Percentiles rank a stretch among this genome's conserved stretches.
phyloP scores from a whole-genome alignment of 2,329 filamentous ascomycete species.

The Colletotrichum sojae region DNA sequence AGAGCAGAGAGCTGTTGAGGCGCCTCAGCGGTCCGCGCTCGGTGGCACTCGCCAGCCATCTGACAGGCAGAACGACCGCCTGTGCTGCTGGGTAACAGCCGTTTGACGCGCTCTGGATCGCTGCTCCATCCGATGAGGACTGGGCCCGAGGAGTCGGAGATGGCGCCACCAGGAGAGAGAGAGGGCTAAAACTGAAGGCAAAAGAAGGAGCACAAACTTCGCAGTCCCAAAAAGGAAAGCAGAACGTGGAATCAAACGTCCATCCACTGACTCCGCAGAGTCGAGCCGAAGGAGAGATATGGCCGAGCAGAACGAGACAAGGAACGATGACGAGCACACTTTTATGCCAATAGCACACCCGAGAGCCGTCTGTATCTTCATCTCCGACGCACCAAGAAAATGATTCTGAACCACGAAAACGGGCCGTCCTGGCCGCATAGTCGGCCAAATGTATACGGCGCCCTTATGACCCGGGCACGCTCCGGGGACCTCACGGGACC shows the following conservation, averaged over 20 bases:
- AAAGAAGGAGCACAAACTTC: conserved; percentile 8
- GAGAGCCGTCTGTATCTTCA: not conserved
- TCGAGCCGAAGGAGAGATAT: not conserved
- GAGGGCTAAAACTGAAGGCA: conserved; percentile 7
- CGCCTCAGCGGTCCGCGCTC: conserved; percentile 22
- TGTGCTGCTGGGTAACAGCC: not conserved
- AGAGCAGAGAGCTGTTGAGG: not conserved
- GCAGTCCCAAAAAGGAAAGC: conserved; percentile 21
- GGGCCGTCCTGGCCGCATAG: not conserved
- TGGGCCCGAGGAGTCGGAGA: conserved; percentile 17
- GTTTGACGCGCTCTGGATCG: conserved; percentile 9
- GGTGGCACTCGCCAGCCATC: conserved; percentile 14
- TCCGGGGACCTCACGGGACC: not conserved
- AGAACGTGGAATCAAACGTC: conserved; percentile 4
- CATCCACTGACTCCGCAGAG: not conserved
- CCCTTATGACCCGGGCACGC: not conserved
- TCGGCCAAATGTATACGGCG: conserved; percentile 10
- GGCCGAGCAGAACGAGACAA: not conserved
- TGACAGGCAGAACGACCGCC: conserved; percentile 20
- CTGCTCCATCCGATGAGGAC: conserved; percentile 11
- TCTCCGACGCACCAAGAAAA: conserved; percentile 12
- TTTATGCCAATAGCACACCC: not conserved
- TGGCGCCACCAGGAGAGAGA: conserved; percentile 5
- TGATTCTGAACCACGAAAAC: conserved; percentile 17
- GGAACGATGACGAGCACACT: conserved; percentile 34